Conservation (phyloP, 75 land plant species). For the Sequoiadendron giganteum region DNA sequence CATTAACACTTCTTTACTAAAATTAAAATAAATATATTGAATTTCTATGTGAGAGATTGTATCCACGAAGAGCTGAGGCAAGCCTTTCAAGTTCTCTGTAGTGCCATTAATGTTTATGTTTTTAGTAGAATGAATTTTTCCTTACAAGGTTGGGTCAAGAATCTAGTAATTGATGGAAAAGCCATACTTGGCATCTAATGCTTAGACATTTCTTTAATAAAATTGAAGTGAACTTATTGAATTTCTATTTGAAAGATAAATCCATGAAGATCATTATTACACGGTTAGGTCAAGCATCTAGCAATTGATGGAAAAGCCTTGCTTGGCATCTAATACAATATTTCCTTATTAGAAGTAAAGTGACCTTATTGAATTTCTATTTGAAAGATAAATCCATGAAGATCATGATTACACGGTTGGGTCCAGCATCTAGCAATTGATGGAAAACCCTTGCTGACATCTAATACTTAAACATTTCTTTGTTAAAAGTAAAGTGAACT, state of each 20-base stretch:
- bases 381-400: background rate
- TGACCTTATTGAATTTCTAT: background rate
- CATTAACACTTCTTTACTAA: too few species aligned
- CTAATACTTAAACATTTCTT: background rate
- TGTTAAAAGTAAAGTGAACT: too few species aligned
- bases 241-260: background rate
- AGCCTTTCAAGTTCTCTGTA: background rate
- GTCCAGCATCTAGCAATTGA: background rate
- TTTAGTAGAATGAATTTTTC: background rate
- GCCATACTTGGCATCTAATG: too few species aligned
- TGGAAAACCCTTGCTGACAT: too few species aligned
- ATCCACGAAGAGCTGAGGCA: background rate
- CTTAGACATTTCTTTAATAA: background rate
- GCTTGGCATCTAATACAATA: background rate
- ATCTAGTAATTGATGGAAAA: background rate
- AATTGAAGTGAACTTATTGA: background rate
- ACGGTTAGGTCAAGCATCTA: too few species aligned
- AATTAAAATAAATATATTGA: background rate
- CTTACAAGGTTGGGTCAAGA: background rate
- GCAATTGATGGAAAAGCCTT: background rate
- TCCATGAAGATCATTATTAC: background rate
- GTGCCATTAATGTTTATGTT: background rate
- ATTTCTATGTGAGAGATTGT: background rate
- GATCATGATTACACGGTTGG: background rate
- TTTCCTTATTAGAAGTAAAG: too few species aligned